Evolutionary conservation across 2,329 filamentous ascomycete genomes (phyloP).

Genomic region (Penicillium brasilianum): DNA sequence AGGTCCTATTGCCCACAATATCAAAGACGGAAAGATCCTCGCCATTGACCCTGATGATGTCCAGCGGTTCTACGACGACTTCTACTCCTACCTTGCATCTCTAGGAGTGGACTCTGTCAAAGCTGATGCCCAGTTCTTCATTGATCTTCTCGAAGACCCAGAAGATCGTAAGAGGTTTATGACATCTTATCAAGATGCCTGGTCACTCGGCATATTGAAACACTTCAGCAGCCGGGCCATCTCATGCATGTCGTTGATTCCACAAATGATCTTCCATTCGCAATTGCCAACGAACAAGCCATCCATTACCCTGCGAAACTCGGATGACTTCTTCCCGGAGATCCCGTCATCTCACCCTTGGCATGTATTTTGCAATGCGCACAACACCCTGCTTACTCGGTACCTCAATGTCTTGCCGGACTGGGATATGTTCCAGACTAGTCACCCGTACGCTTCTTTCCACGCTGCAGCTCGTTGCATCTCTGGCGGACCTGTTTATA

Average conservation of each 20-base stretch:
- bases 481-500: constrained; percentile 89
- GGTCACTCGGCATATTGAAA: constrained; percentile 76
- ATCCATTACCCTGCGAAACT: constrained; percentile 78
- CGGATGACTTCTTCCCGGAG: constrained; percentile 87
- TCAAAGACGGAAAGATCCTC: constrained; percentile 62
- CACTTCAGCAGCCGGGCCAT: constrained; percentile 80
- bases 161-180: constrained; percentile 73
- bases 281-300: constrained; percentile 79
- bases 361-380: constrained; percentile 94
- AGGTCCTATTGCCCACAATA: constrained; percentile 41
- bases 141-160: constrained; percentile 75
- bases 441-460: constrained; percentile 73
- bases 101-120: constrained; percentile 86
- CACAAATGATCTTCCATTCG: constrained; percentile 82
- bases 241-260: constrained; percentile 93
- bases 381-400: constrained; percentile 81
- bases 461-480: constrained; percentile 90
- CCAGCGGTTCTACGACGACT: constrained; percentile 81
- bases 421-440: constrained; percentile 76
- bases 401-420: constrained; percentile 88
- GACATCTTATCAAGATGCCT: constrained; percentile 80
- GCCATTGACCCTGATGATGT: constrained; percentile 78
- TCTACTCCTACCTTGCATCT: constrained; percentile 78
- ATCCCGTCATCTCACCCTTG: constrained; percentile 82
- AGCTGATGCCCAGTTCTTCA: constrained; percentile 88